These are phyloP conservation scores for Tardiomyces depauwii DNA, from an alignment of 1,139 yeast species.

Conservation along the genomic window DNA sequence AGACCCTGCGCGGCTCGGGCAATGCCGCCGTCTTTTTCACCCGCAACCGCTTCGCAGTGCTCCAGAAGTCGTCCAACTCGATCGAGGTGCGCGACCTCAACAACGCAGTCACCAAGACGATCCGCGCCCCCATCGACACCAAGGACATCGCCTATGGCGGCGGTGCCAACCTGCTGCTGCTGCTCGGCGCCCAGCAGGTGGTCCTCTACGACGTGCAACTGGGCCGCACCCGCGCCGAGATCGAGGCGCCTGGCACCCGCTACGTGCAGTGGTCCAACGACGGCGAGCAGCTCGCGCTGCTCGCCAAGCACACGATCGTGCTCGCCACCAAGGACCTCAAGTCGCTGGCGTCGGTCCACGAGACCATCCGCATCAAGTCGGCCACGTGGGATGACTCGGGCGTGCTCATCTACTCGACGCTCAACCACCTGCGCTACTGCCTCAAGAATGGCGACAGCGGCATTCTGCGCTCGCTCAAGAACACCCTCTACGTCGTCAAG, in stretches of 20 bases:
- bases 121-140: conserved; percentile 62
- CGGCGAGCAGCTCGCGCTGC: conserved; percentile 77
- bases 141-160: conserved; percentile 69
- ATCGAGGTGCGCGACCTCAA: conserved; percentile 73
- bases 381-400: conserved; percentile 98
- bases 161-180: conserved; percentile 68
- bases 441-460: conserved; percentile 91
- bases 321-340: conserved; percentile 76
- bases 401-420: conserved; percentile 82
- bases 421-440: conserved; percentile 92
- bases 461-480: conserved; percentile 82
- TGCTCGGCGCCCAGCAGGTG: conserved; percentile 63
- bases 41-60: conserved; percentile 85
- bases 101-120: conserved; percentile 70
- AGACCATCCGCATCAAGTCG: conserved; percentile 92
- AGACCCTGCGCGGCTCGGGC: conserved; percentile 70
- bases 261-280: conserved; percentile 85
- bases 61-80: conserved; percentile 48
- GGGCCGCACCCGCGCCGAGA: conserved; percentile 62
- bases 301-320: conserved; percentile 87
- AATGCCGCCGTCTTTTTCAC: conserved; percentile 84
- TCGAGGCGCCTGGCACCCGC: conserved; percentile 58
- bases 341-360: conserved; percentile 78
- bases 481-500: conserved; percentile 75
- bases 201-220: conserved; percentile 89